Base-by-base conservation (phyloP, 208 protist species). In the Leishmania arabica region DNA sequence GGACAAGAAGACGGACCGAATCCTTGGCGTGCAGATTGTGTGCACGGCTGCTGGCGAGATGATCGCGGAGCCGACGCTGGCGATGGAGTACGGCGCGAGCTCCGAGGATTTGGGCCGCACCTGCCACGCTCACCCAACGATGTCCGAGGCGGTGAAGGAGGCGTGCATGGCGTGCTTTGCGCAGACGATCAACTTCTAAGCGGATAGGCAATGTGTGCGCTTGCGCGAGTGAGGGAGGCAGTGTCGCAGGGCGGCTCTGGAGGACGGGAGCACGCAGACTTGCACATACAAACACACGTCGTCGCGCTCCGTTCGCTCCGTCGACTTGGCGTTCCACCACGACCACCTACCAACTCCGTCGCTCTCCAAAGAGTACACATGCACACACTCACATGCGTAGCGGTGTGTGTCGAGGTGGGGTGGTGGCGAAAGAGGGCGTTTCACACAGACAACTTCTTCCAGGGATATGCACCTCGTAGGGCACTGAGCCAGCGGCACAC, bases 1-100 rank as follows among this genome's bases (percentile, higher is more conserved):
- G 11, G 96, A 99, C 84, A 96, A 95, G 83, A 93, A 97, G 78
- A 99, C 99, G 17, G 99, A 99, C 90, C 88, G 95, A 37, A 97
- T 99, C 69, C 93, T 99, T 8, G 99, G 99, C 84, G 94, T 99
- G 8, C 99, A 99, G 93, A 99, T 99, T 71, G 98, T 99, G 78
- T 98, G 94, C 87, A 79, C 90, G 7, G 86, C 89, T 6, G 99
- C 99, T 40, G 98, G 99, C 58, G 99, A 99, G 92, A 87, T 99
- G 83, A 99, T 99, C 80, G 96, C 95, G 60, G 99, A 99, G 93
- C 90, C 92, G 40, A 92, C 95, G n/a, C 93, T 99, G 9, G 99
- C 97, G 58, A 99, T 99, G 91, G 99, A 99, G 91, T 99, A 99
- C 93, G 99, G 98, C 80, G 99, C 98, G 13, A 97, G 92, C 69